Evolutionary conservation across 1,139 yeast genomes (phyloP).

Genomic region (Blastobotrys elegans): DNA sequence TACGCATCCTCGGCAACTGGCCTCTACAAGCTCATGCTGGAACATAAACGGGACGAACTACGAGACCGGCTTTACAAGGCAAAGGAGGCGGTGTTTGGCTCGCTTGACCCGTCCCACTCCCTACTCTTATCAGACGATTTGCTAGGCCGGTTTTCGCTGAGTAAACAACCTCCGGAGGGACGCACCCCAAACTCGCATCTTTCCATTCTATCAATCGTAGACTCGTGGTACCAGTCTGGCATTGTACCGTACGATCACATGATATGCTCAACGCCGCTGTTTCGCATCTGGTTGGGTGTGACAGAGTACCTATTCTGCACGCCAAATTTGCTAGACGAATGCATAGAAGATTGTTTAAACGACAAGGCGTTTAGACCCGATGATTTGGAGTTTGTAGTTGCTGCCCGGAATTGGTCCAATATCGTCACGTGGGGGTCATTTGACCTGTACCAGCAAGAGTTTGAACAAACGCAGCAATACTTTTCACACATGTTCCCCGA

Average conservation of each 20-base stretch:
- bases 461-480: slow-evolving; percentile 73
- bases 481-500: slow-evolving; percentile 84
- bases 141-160: slow-evolving; percentile 72
- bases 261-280: slow-evolving; percentile 91
- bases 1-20: slow-evolving; percentile 83
- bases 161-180: slow-evolving; percentile 69
- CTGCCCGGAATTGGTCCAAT: slow-evolving; percentile 62
- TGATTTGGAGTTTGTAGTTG: slow-evolving; percentile 58
- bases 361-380: slow-evolving; percentile 75
- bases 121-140: slow-evolving; percentile 74
- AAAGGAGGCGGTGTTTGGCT: slow-evolving; percentile 69
- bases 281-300: slow-evolving; percentile 89
- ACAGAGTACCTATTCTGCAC: slow-evolving; percentile 86
- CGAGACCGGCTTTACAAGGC: slow-evolving; percentile 57
- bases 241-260: slow-evolving; percentile 94
- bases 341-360: slow-evolving; percentile 63
- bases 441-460: slow-evolving; percentile 62
- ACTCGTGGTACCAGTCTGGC: slow-evolving; percentile 81
- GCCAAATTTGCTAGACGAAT: slow-evolving; percentile 72
- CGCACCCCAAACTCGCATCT: slow-evolving; percentile 82
- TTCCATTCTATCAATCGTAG: slow-evolving; percentile 83
- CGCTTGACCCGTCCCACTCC: slow-evolving; percentile 47
- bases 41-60: slow-evolving; percentile 56
- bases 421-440: slow-evolving; percentile 75
- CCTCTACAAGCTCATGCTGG: slow-evolving; percentile 76